phyloP scores from a whole-genome alignment of 2,329 filamentous ascomycete species.

The Neoarthrinium moseri region DNA sequence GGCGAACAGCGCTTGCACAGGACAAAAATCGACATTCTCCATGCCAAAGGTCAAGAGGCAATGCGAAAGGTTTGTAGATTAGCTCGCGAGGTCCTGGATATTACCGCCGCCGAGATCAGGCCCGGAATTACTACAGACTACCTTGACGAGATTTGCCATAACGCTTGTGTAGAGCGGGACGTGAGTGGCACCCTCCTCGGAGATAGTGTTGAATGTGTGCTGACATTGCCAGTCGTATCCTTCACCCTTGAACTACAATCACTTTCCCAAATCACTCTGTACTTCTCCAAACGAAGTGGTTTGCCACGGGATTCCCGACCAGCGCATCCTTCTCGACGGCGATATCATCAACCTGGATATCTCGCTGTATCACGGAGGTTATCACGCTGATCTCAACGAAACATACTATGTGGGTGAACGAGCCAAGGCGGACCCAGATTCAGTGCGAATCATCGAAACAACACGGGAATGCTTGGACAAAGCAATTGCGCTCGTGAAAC shows the following conservation, averaged over 20 bases:
- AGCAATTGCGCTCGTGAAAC: slow-evolving; percentile 85
- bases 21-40: slow-evolving; percentile 71
- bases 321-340: slow-evolving; percentile 78
- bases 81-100: slow-evolving; percentile 88
- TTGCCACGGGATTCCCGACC: slow-evolving; percentile 94
- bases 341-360: slow-evolving; percentile 97
- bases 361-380: slow-evolving; percentile 86
- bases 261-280: slow-evolving; percentile 95
- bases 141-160: slow-evolving; percentile 92
- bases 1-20: slow-evolving; percentile 43
- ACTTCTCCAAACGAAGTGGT: slow-evolving; percentile 95
- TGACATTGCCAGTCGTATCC: slow-evolving; percentile 71
- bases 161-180: slow-evolving; percentile 88
- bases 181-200: slow-evolving; percentile 49
- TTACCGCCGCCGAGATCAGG: slow-evolving; percentile 77
- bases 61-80: slow-evolving; percentile 92
- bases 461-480: slow-evolving; percentile 86
- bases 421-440: slow-evolving; percentile 74
- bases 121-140: slow-evolving; percentile 96
- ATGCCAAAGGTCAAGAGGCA: slow-evolving; percentile 75
- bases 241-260: slow-evolving; percentile 86
- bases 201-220: slow-evolving; percentile 1
- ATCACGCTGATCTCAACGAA: slow-evolving; percentile 93
- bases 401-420: slow-evolving; percentile 94
- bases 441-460: slow-evolving; percentile 84